Evolutionary conservation across 148 eudicot species (phyloP), one percentile per base, ranked within the genome.

Genomic region (Gaultheria prostrata): DNA sequence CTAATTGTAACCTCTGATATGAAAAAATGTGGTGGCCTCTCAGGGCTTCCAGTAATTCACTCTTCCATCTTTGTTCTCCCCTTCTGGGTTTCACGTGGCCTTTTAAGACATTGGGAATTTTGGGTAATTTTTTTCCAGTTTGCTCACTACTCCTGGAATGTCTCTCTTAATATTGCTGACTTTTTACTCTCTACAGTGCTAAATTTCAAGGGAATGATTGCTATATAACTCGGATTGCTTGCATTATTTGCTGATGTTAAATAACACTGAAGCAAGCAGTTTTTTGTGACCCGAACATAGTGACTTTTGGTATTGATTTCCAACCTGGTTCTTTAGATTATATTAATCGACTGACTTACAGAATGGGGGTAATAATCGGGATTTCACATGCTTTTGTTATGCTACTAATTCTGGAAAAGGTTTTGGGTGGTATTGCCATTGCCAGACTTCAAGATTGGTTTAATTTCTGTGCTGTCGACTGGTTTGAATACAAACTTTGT

Each of bases 401-500:
- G 72, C 35, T 67, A 28, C 35, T 67, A 67, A 28, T 28, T 77
- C 21, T 50, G 20, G 80, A 33, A 54, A 78, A 32, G 81, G 80
- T 46, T 46, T 50, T 33, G 61, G 56, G 61, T 69, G 59, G 67
- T 48, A 12, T 70, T 18, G n/a, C 49, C 17, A 12, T 80, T 80
- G 80, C 43, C 75, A 65, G 56, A 67, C 61, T 74, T 75, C 3
- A 59, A n/a, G 59, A n/a, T 71, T 59, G 30, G 80, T 77, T 63
- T 65, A 54, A 26, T 54, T 18, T 54, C 57, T 24, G 18, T 76
- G 79, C 84, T 48, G 49, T 78, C 8, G 78, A 21, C 69, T 63
- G 35, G 63, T 50, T 21, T 67, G 84, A 56, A 57, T 82, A 50
- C 50, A 39, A 83, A 49, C 24, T 50, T 51, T 78, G 35, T 83